Evolutionary conservation across 768 basidiomycete genomes (phyloP).

Genomic region (Mycena haematopus): DNA sequence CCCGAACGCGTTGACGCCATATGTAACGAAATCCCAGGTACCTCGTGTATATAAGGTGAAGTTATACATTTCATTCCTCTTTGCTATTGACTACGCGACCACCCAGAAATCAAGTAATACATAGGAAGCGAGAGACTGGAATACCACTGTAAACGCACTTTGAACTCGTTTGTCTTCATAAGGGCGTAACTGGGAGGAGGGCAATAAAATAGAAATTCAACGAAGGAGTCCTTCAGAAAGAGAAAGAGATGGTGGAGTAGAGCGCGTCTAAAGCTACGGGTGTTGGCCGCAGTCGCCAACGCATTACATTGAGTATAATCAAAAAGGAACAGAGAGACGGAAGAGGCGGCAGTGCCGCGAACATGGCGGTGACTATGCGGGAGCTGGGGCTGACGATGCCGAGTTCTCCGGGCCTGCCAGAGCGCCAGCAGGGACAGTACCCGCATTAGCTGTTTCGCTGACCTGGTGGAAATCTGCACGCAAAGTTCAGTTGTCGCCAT

Average conservation of each 20-base stretch:
- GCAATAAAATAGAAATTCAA: slow-evolving; percentile 8
- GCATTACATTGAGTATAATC: slow-evolving; percentile 28
- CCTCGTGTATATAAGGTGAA: slow-evolving; percentile 17
- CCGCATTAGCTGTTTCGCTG: slow-evolving; percentile 53
- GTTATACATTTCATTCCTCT: slow-evolving; percentile 10
- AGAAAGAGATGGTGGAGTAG: slow-evolving; percentile 5
- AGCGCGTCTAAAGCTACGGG: slow-evolving; percentile 1
- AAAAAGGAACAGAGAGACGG: slow-evolving; percentile 2
- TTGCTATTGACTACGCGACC: slow-evolving; percentile 18
- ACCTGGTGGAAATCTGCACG: slow-evolving; percentile 81
- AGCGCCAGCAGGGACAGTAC: slow-evolving; percentile 70
- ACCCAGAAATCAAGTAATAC: slow-evolving; percentile 24
- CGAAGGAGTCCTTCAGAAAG: slow-evolving; percentile 13
- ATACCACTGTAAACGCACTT: slow-evolving; percentile 5
- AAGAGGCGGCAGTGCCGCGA: background rate
- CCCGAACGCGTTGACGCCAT: too few relatives aligned
- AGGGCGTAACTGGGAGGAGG: background rate
- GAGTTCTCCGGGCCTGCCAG: slow-evolving; percentile 65
- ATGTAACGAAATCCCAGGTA: background rate
- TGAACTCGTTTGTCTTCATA: slow-evolving; percentile 1
- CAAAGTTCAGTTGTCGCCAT: background rate
- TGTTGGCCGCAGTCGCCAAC: slow-evolving; percentile 15
- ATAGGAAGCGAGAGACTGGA: slow-evolving; percentile 11
- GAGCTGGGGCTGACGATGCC: slow-evolving; percentile 30
- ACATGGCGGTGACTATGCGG: slow-evolving; percentile 24